Evolutionary conservation across 345 rosid genomes (phyloP).

Genomic region (Mangifera indica): DNA sequence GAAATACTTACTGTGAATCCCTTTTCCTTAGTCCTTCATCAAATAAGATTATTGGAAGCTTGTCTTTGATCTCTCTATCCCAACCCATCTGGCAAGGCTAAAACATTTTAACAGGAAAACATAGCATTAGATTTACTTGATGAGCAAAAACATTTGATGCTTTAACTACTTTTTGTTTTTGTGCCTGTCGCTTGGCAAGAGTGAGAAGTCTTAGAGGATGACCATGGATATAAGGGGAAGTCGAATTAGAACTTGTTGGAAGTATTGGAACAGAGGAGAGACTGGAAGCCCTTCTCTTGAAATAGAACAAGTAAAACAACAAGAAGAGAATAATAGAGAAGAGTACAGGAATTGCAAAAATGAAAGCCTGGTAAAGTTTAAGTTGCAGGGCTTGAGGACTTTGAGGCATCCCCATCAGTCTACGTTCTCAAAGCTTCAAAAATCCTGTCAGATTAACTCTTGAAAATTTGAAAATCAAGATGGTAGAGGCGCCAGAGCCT

Average conservation of each 20-base stretch:
- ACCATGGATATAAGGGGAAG: conserved; percentile 37
- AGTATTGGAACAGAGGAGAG: conserved; percentile 46
- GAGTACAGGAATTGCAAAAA: conserved; percentile 90
- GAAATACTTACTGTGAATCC: conserved; percentile 74
- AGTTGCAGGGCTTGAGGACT: conserved; percentile 81
- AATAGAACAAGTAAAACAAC: conserved; percentile 87
- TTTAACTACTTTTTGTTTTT: too few relatives aligned
- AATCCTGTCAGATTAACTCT: background rate
- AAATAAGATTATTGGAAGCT: conserved; percentile 65
- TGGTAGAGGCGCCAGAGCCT: conserved; percentile 9
- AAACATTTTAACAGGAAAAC: background rate
- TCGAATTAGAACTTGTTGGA: conserved; percentile 44
- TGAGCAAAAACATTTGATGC: background rate
- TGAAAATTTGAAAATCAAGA: background rate
- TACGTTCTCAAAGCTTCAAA: conserved; percentile 4
- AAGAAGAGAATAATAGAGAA: conserved; percentile 86
- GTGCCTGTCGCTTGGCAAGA: conserved; percentile 11
- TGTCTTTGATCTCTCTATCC: conserved; percentile 57
- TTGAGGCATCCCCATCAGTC: conserved; percentile 63
- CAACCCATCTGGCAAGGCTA: conserved; percentile 56
- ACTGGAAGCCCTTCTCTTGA: conserved; percentile 79
- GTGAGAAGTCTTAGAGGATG: conserved; percentile 46
- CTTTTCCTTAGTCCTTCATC: conserved; percentile 69
- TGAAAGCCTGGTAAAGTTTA: conserved; percentile 92
- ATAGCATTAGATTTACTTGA: background rate